Base-by-base conservation (phyloP, 2,329 filamentous ascomycete species). In the Colletotrichum costaricense region DNA sequence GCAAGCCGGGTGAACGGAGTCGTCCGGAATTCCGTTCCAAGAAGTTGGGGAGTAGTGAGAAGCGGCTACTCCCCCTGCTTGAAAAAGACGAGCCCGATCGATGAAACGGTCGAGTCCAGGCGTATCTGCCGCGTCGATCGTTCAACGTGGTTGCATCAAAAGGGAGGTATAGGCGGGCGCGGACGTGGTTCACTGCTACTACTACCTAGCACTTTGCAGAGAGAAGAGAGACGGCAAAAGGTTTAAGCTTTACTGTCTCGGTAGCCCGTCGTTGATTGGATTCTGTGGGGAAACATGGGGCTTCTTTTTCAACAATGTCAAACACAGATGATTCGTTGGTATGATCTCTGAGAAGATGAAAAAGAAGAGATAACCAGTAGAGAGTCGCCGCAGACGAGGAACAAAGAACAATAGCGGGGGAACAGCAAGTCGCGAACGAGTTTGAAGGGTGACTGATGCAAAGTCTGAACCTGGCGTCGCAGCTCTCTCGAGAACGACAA, bases 161-260 rank as follows among this genome's bases (percentile, higher is more conserved):
- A 54, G 38, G 28, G 58, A 52, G 58, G 38, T 54, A 57, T 56
- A 63, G 49, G 69, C 54, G 24, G 42, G 42, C 5, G 64, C 30
- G 30, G 42, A 19, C 19, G 35, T 59, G 59, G 52, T 54, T 58
- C 33, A 67, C 30, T 55, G 65, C 22, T 30, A 56, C 26, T 30
- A 56, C 26, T 14, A 49, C 59, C 28, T 59, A 33, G 57, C 57
- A 42, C 16, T 46, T 16, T 46, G 46, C 38, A 26, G 14, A n/a
- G 4, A 49, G 42, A 49, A 55, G 49, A 64, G 59, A 69, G 28
- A 72, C 68, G 38, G 64, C 26, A 68, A 12, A 35, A n/a, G 24
- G 69, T 49, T 63, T 72, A 69, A 64, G 58, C 59, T 69, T 59
- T 64, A 24, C 56, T 46, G 54, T 69, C 65, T 72, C 42, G 69